A percentile compares a stretch with the other conserved stretches of the same genome.
These are phyloP conservation scores for Pisolithus microcarpus DNA, from an alignment of 768 basidiomycete species.

Conservation along the genomic window DNA sequence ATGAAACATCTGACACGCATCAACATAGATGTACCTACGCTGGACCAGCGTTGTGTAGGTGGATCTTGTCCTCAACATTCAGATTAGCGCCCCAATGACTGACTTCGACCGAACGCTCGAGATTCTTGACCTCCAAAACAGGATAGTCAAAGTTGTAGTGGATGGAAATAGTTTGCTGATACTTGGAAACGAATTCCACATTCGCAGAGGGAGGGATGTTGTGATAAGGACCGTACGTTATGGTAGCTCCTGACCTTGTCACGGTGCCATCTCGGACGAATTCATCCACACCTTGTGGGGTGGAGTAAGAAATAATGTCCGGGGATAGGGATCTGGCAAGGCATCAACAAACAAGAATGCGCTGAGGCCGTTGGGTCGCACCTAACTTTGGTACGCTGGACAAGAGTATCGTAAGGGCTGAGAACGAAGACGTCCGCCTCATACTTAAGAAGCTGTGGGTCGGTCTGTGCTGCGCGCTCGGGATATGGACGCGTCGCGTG, in stretches of 20 bases:
- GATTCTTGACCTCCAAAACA: constrained; percentile 63
- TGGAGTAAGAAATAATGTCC: constrained; percentile 63
- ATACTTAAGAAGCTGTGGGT: constrained; percentile 76
- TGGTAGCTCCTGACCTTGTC: constrained; percentile 68
- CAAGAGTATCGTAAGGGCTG: constrained; percentile 73
- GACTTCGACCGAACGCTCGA: constrained; percentile 78
- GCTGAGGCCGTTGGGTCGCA: constrained; percentile 29
- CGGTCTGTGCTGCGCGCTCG: constrained; percentile 59
- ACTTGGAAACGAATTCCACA: constrained; percentile 44
- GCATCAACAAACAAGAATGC: constrained; percentile 3
- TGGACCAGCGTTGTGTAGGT: constrained; percentile 86
- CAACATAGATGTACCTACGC: constrained; percentile 44
- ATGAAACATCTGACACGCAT: constrained; percentile 2
- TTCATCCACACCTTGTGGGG: constrained; percentile 50
- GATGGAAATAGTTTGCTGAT: constrained; percentile 61
- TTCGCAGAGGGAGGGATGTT: constrained; percentile 60
- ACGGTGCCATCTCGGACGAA: constrained; percentile 56
- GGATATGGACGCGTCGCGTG: constrained; percentile 78
- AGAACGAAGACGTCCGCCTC: constrained; percentile 69
- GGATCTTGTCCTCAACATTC: constrained; percentile 85
- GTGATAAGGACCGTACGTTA: constrained; percentile 87
- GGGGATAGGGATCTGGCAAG: constrained; percentile 58
- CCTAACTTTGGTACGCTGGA: constrained; percentile 86
- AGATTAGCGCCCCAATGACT: constrained; percentile 97
- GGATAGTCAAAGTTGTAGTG: constrained; percentile 85